phyloP scores from a whole-genome alignment of 2,329 filamentous ascomycete genomes.

The Huntiella savannae region DNA sequence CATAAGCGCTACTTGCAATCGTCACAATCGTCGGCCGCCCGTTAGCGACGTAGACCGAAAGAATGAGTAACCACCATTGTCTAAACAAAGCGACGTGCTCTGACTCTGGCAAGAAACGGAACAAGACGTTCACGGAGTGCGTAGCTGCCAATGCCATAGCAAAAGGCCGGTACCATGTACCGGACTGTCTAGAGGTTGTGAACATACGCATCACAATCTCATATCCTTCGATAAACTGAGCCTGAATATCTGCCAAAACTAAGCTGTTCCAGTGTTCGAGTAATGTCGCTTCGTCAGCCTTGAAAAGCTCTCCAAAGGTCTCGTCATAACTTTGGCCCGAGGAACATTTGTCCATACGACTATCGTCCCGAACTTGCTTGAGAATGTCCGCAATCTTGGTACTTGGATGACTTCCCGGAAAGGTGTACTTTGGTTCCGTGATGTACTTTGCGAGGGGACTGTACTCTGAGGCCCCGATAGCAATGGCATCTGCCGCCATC shows the following conservation, averaged over 20 bases:
- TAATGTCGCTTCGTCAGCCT: constrained; percentile 47
- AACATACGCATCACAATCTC: constrained; percentile 41
- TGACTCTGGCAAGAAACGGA: constrained; percentile 55
- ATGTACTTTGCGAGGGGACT: constrained; percentile 44
- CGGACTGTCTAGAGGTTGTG: constrained; percentile 37
- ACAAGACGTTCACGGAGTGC: constrained; percentile 70
- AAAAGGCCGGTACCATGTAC: constrained; percentile 63
- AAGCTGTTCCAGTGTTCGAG: constrained; percentile 87
- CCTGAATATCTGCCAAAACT: constrained; percentile 48
- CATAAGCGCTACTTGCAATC: constrained; percentile 45
- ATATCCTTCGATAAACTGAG: constrained; percentile 56
- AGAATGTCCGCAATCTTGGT: constrained; percentile 44
- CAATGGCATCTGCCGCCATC: constrained; percentile 73
- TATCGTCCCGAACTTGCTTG: constrained; percentile 47
- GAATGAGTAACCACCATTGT: constrained; percentile 75
- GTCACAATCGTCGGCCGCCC: constrained; percentile 52
- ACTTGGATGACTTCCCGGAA: constrained; percentile 31
- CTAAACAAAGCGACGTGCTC: constrained; percentile 57
- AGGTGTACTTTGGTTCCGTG: constrained; percentile 40
- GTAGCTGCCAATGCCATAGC: constrained; percentile 69
- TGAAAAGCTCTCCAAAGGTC: constrained; percentile 31
- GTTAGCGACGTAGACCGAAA: constrained; percentile 60
- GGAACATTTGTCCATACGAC: constrained; percentile 45
- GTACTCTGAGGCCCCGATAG: constrained; percentile 41
- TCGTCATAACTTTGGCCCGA: constrained; percentile 43